Evolutionary conservation across 805 yeast species (phyloP), one percentile per base, ranked within the genome.

Genomic region (Candida methanosorbosa): DNA sequence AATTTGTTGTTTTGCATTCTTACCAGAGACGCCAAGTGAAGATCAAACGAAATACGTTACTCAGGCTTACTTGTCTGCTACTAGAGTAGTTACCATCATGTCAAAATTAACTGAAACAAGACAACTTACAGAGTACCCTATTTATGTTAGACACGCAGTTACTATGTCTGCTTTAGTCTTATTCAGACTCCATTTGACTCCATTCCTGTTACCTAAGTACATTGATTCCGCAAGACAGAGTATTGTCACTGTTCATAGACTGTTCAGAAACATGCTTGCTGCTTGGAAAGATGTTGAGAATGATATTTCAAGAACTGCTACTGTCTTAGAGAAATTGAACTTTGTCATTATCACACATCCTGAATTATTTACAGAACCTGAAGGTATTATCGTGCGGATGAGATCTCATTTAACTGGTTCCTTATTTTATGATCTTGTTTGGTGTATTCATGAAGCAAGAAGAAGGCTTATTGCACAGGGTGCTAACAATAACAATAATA

Each of bases 371-470:
- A 68, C 78, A 3, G 77, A 75, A 38, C 70, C 76, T 9, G 77
- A 75, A n/a, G 80, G 83, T 3, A 82, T 88, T 21, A 83, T 88
- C 32, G 72, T 83, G 3, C 68, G 88, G 38, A 88, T 88, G 94
- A 70, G 97, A 49, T 84, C 95, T 0, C 97, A 88, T 57, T 65
- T 88, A 45, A 82, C 96, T 0, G 95, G 92, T 1, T 86, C 96
- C 0, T 58, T 88, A 34, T 88, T 88, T 48, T 88, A 88, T 52
- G 97, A 88, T 56, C 66, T 88, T 34, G 90, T 88, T 11, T 87
- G 95, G 87, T 82, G 94, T 54, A 81, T 88, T 32, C 97, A 88
- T 57, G 97, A 88, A 51, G 96, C 95, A 1, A 68, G 94, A 53
- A 67, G 96, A 52, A 64, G 94, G 35, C 68, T 72, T 25, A 48